Evolutionary conservation across 768 basidiomycete species (phyloP), one percentile per base, ranked within the genome.

Genomic region (Hygrophorus russula): DNA sequence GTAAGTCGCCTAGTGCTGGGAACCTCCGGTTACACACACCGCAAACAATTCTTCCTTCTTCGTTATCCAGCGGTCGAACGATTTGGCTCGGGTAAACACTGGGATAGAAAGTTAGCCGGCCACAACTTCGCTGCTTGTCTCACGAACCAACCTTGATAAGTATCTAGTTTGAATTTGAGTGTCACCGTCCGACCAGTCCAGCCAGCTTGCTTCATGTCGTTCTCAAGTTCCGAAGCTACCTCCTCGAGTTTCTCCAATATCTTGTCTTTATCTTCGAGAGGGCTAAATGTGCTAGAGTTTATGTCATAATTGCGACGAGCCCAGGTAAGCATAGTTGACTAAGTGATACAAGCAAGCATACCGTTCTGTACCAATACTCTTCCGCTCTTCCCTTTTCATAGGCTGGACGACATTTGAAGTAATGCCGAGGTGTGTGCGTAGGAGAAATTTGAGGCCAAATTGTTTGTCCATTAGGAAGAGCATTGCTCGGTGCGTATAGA

Each of bases 361-460:
- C 86, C 86, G 68, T 66, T 99, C 96, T 24, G 82, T 77, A 1
- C 96, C 94, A 29, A 98, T 88, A 47, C 88, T 91, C 65, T 93
- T 97, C 39, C 84, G 68, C 52, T 90, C 89, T 47, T 89, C 85
- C 49, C 94, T 68, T 47, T 69, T 70, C 36, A 76, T 67, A 4
- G 90, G 82, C 44, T 80, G 67, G 20, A 97, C 90, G 9, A 74
- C 62, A 51, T 91, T 97, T 1, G 82, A 86, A 1, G 83, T 80
- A 31, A 97, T 78, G 1, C 96, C 96, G 9, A 97, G 77, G 59
- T 90, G 76, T 0, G 82, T 82, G 48, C 71, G 74, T 35, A 96
- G 71, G 29, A 98, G 68, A 52, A 80, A 84, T 20, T 68, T 59
- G 28, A 89, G 66, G 8, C 87, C 88, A 53, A 94, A 83, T 47